A percentile compares a stretch with the other conserved stretches of the same genome.
Evolutionary conservation across 805 yeast species (phyloP).

Genomic region (Nematodospora valgi): DNA sequence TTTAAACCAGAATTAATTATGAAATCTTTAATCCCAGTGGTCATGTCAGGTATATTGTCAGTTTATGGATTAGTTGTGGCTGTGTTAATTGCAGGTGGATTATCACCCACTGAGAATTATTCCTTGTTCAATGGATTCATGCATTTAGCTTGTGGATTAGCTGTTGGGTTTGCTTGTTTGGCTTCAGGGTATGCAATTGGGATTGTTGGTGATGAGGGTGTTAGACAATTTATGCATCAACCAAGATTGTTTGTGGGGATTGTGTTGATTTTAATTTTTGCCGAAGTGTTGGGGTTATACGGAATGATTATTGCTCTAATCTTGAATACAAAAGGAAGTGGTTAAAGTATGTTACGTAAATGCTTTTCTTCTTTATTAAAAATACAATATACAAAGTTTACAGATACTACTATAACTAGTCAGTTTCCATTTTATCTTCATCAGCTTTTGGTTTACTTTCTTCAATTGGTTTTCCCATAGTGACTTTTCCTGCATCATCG

Average conservation of each 20-base stretch:
- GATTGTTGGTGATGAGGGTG: slow-evolving; percentile 91
- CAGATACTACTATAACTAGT: slow-evolving; percentile 10
- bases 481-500: slow-evolving; percentile 74
- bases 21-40: slow-evolving; percentile 95
- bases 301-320: slow-evolving; percentile 96
- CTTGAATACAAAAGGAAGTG: slow-evolving; percentile 83
- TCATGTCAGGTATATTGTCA: slow-evolving; percentile 95
- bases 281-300: slow-evolving; percentile 85
- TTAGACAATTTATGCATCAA: slow-evolving; percentile 82
- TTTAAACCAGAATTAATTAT: slow-evolving; percentile 95
- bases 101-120: slow-evolving; percentile 74
- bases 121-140: slow-evolving; percentile 94
- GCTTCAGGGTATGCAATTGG: slow-evolving; percentile 97
- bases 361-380: neutral
- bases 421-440: slow-evolving; percentile 39
- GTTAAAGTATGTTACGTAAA: slow-evolving; percentile 15
- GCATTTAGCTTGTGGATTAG: slow-evolving; percentile 94
- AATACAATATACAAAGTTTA: slow-evolving; percentile 1
- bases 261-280: slow-evolving; percentile 83
- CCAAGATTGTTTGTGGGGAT: slow-evolving; percentile 87
- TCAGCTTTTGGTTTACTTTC: slow-evolving; percentile 22
- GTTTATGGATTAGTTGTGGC: slow-evolving; percentile 97
- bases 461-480: slow-evolving; percentile 36
- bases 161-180: slow-evolving; percentile 95
- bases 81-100: slow-evolving; percentile 88